These are phyloP conservation scores for Alternaria sp. DNA, from an alignment of 2,329 filamentous ascomycete species.

Conservation along the genomic window DNA sequence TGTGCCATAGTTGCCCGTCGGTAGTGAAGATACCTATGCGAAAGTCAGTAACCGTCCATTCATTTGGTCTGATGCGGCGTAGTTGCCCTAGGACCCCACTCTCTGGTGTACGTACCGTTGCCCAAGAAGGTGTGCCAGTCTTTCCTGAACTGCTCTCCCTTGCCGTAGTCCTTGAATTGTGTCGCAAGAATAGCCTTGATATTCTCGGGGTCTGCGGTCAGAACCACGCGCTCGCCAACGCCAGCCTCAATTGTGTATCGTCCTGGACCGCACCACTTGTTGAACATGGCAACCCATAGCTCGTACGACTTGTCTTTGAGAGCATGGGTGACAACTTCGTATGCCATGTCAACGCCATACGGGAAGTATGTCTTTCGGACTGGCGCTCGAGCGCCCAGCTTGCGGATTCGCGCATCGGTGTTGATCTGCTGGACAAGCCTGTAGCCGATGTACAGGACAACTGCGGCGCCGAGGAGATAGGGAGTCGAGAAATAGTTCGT, in stretches of 20 bases:
- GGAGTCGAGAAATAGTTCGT: slow-evolving; percentile 23
- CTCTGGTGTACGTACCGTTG: slow-evolving; percentile 64
- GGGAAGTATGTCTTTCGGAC: slow-evolving; percentile 48
- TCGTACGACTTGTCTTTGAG: slow-evolving; percentile 64
- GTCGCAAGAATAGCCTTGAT: slow-evolving; percentile 89
- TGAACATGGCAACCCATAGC: slow-evolving; percentile 65
- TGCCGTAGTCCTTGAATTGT: slow-evolving; percentile 85
- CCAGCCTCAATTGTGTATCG: slow-evolving; percentile 67
- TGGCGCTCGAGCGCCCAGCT: slow-evolving; percentile 55
- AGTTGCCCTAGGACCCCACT: neutral
- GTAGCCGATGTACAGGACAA: slow-evolving; percentile 29
- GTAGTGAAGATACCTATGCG: slow-evolving; percentile 66
- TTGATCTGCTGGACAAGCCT: slow-evolving; percentile 24
- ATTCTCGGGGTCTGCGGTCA: slow-evolving; percentile 86
- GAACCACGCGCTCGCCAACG: slow-evolving; percentile 66
- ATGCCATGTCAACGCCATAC: slow-evolving; percentile 68
- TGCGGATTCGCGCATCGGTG: slow-evolving; percentile 46
- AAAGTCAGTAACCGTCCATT: neutral
- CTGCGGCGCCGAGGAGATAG: slow-evolving; percentile 29
- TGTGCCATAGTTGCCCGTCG: slow-evolving; percentile 79
- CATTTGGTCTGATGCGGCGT: slow-evolving; percentile 5
- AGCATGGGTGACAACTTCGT: slow-evolving; percentile 60
- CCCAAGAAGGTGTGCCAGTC: slow-evolving; percentile 80
- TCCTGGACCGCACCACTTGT: slow-evolving; percentile 41
- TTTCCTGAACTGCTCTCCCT: slow-evolving; percentile 74